Evolutionary conservation across 495 filamentous ascomycete species (phyloP).

Genomic region (Penicillium egyptiacum): DNA sequence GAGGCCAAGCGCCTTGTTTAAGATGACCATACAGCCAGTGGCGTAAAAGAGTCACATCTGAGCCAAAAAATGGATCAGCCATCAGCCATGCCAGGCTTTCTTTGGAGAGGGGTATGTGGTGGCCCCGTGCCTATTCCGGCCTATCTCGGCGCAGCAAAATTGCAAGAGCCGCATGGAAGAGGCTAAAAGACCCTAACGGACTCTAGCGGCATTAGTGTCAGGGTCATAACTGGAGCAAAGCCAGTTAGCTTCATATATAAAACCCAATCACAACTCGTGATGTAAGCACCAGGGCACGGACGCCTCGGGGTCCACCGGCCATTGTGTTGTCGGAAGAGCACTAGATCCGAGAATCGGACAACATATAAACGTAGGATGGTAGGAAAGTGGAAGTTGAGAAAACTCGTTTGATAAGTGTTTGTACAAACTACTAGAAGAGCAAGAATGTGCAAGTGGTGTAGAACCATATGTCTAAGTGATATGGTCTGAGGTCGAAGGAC

Average conservation of each 20-base stretch:
- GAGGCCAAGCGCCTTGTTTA: neutral
- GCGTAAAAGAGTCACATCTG: conserved; percentile 2
- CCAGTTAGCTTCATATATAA: neutral
- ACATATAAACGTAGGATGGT: neutral
- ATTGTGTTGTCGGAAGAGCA: neutral
- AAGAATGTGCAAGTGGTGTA: neutral
- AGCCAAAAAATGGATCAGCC: neutral
- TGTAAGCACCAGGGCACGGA: neutral
- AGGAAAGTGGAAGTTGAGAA: neutral
- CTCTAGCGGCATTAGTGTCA: conserved; percentile 8
- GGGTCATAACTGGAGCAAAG: conserved; percentile 10
- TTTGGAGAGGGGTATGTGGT: neutral
- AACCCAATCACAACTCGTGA: neutral
- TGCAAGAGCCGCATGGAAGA: conserved; percentile 26
- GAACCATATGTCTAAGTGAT: neutral
- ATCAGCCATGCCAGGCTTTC: neutral
- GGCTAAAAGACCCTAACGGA: conserved; percentile 11
- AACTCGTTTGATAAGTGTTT: neutral
- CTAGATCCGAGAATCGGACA: neutral
- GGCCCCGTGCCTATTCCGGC: conserved; percentile 9
- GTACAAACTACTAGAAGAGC: neutral
- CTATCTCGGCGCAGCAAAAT: conserved; percentile 11
- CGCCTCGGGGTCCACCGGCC: conserved; percentile 4
- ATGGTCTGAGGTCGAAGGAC: neutral
- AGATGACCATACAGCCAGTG: neutral